phyloP scores from a whole-genome alignment of 2,329 filamentous ascomycete genomes.

The Alternaria tenuissima region DNA sequence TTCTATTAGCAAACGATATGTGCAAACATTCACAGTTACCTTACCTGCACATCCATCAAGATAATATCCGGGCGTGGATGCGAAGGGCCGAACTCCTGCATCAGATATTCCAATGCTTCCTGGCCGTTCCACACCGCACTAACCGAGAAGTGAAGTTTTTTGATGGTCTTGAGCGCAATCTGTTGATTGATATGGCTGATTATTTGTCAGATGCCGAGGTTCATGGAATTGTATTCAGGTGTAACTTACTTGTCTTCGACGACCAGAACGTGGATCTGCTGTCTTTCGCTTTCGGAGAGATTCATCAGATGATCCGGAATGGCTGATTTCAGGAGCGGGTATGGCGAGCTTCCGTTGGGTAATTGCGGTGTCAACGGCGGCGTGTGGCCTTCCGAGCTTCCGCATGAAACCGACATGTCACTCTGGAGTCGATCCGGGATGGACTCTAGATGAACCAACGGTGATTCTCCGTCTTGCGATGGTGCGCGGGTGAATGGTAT shows the following conservation, averaged over 20 bases:
- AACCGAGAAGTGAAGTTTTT: constrained; percentile 75
- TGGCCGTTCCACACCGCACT: constrained; percentile 79
- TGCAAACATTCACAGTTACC: constrained; percentile 34
- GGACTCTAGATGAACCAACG: constrained; percentile 68
- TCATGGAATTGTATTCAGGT: neutral
- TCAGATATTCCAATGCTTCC: constrained; percentile 78
- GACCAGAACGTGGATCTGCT: constrained; percentile 73
- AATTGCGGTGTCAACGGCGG: constrained; percentile 50
- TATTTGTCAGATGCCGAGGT: constrained; percentile 12
- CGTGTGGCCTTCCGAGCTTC: constrained; percentile 69
- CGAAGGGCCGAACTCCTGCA: constrained; percentile 59
- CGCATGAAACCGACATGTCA: constrained; percentile 67
- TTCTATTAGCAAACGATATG: neutral
- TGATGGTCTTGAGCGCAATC: constrained; percentile 78
- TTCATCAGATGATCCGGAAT: constrained; percentile 52
- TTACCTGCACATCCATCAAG: constrained; percentile 81
- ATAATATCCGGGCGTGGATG: constrained; percentile 74
- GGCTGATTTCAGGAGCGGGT: constrained; percentile 35
- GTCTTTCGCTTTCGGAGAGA: constrained; percentile 65
- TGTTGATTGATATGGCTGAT: constrained; percentile 71
- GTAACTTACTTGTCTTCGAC: constrained; percentile 78
- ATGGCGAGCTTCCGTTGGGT: constrained; percentile 31
- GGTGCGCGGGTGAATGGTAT: constrained; percentile 79
- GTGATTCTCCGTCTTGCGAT: constrained; percentile 58
- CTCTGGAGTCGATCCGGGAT: constrained; percentile 72